phyloP scores from a whole-genome alignment of 805 yeast species.

The Saturnispora besseyi region DNA sequence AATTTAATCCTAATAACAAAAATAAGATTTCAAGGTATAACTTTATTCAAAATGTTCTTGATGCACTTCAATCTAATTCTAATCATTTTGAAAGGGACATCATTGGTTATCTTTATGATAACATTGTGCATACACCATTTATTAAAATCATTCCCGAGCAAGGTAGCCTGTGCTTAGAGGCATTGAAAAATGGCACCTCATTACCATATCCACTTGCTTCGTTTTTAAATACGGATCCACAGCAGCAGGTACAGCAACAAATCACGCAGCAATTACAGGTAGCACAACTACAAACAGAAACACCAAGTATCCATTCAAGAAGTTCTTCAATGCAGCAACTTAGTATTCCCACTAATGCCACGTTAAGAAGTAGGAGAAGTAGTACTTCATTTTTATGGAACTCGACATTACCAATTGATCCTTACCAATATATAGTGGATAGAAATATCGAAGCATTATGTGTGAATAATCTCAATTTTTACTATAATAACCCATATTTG shows the following conservation, averaged over 20 bases:
- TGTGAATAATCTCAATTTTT: constrained; percentile 12
- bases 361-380: constrained; percentile 16
- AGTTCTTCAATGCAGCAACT: constrained; percentile 5
- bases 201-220: constrained; percentile 25
- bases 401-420: constrained; percentile 22
- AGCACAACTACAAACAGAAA: not conserved
- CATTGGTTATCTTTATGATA: constrained; percentile 54
- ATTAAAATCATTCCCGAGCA: constrained; percentile 29
- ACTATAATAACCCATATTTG: constrained; percentile 20
- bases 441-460: constrained; percentile 20
- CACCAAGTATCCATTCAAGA: not conserved
- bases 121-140: constrained; percentile 53
- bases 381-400: constrained; percentile 27
- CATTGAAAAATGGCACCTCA: constrained; percentile 9
- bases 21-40: constrained; percentile 59
- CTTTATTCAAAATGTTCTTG: constrained; percentile 36
- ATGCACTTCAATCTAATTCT: constrained; percentile 20
- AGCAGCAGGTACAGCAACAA: constrained; percentile 5
- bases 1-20: constrained; percentile 57
- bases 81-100: constrained; percentile 33
- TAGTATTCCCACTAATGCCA: constrained; percentile 3
- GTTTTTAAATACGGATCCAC: constrained; percentile 12
- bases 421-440: constrained; percentile 30
- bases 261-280: not conserved
- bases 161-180: constrained; percentile 16